These are phyloP conservation scores for Xylaria castorea DNA, from an alignment of 495 filamentous ascomycete species.

Conservation along the genomic window DNA sequence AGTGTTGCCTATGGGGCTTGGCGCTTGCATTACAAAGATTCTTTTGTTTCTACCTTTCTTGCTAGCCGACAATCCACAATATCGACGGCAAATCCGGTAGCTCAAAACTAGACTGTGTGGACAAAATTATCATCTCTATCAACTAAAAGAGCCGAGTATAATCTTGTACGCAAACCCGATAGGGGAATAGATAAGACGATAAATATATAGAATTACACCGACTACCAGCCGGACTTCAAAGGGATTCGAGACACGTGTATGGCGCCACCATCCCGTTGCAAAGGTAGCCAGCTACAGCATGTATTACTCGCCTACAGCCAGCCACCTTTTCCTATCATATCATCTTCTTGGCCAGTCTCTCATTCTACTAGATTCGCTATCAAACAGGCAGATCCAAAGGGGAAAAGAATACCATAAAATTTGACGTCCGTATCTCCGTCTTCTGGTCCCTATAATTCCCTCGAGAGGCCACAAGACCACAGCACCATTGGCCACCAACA, in stretches of 20 bases:
- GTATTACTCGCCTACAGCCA: neutral
- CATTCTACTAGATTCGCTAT: neutral
- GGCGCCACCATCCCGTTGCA: conserved; percentile 1
- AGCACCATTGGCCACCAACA: conserved; percentile 21
- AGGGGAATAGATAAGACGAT: neutral
- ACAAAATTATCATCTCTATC: neutral
- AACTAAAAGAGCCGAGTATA: neutral
- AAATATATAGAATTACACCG: neutral
- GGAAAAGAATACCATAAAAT: neutral
- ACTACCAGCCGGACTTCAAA: neutral
- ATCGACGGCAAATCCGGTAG: neutral
- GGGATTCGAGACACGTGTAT: neutral
- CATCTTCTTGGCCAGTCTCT: neutral
- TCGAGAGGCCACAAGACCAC: conserved; percentile 13
- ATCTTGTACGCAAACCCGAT: neutral
- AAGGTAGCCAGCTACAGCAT: neutral
- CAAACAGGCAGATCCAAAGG: neutral
- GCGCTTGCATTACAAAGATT: neutral
- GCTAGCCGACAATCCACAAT: neutral
- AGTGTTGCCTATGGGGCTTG: neutral
- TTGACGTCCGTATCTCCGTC: conserved; percentile 2
- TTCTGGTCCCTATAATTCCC: neutral
- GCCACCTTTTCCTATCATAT: conserved; percentile 5
- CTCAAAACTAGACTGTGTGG: neutral
- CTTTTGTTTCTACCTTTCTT: neutral